Conservation (phyloP, 257 asterid species). For the Oldenlandia corymbosa region DNA sequence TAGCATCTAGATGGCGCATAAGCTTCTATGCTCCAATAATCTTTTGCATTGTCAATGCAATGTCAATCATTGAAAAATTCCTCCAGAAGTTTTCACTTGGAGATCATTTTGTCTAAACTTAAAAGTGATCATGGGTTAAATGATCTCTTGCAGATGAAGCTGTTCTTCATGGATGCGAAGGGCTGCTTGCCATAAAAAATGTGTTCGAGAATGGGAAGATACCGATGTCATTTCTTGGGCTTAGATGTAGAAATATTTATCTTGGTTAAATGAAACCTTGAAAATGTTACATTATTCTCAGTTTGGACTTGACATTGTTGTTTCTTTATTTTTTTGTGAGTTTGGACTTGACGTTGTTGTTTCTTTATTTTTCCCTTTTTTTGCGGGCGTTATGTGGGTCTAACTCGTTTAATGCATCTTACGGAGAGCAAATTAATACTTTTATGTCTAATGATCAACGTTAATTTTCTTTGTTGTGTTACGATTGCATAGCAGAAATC, state of each 20-base stretch:
- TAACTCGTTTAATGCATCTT: no score
- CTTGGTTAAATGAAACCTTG: background rate
- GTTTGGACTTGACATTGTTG: background rate
- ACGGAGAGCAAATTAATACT: no score
- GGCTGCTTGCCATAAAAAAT: background rate
- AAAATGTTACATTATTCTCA: background rate
- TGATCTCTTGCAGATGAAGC: conserved; percentile 7
- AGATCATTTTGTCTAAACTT: background rate
- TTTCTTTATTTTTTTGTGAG: background rate
- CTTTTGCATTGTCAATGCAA: no score
- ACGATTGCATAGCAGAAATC: no score
- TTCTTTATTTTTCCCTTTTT: background rate
- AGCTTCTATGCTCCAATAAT: no score
- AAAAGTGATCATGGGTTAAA: background rate
- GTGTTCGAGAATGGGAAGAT: background rate
- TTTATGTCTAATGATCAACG: no score
- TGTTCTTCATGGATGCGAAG: background rate
- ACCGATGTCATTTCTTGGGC: conserved; percentile 4
- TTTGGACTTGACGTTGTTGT: background rate
- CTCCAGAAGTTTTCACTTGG: no score
- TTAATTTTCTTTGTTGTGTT: no score
- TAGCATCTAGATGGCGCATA: no score
- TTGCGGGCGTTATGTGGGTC: no score
- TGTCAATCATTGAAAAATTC: no score
- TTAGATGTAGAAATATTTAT: conserved; percentile 1